Evolutionary conservation across 371 early-diverging fungal species (phyloP).

Genomic region (Haplosporangium sp.): DNA sequence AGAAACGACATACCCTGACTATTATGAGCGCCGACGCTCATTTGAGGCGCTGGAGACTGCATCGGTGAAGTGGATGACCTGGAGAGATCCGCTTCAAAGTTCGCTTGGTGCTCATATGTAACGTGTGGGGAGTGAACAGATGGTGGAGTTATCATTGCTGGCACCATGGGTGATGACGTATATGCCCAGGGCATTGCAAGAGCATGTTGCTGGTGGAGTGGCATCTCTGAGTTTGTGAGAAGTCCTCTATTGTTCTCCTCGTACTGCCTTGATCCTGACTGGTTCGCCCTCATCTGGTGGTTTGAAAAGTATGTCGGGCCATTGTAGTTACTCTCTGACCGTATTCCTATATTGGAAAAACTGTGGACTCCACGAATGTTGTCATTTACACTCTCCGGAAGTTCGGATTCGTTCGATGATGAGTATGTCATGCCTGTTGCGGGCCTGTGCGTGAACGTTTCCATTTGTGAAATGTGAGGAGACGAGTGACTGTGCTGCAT

Average conservation of each 20-base stretch:
- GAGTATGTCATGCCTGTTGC: neutral
- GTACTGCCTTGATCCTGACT: no score
- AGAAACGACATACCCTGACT: slow-evolving; percentile 7
- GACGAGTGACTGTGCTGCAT: neutral
- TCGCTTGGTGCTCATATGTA: neutral
- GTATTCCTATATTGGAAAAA: neutral
- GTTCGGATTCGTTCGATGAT: slow-evolving; percentile 2
- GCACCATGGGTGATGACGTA: neutral
- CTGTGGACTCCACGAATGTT: neutral
- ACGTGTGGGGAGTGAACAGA: no score
- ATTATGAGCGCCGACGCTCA: slow-evolving; percentile 4
- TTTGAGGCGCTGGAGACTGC: neutral
- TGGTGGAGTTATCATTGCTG: neutral
- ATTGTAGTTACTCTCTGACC: no score
- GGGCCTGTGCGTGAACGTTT: neutral
- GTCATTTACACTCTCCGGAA: neutral
- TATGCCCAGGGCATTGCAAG: slow-evolving; percentile 9
- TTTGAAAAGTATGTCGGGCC: no score
- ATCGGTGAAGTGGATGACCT: neutral
- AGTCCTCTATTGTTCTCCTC: neutral
- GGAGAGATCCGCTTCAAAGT: neutral
- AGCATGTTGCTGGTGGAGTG: neutral
- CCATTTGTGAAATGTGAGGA: neutral
- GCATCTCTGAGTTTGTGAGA: neutral
- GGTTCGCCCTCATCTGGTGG: no score